Evolutionary conservation across 2,329 filamentous ascomycete species (phyloP).

Genomic region (Aotearoamyces nothofagi): DNA sequence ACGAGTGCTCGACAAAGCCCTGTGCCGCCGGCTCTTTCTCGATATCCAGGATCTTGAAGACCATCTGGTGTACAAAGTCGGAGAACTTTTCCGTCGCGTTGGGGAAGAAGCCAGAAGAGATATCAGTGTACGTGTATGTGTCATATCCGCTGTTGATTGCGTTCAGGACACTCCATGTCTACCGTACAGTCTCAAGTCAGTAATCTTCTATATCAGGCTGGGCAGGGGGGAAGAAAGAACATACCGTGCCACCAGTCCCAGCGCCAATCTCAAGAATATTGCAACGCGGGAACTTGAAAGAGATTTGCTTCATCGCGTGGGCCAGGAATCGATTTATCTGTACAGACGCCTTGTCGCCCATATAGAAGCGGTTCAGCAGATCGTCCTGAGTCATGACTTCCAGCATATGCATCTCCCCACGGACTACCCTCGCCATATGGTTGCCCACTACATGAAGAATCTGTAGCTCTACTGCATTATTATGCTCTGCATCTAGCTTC

Average conservation of each 20-base stretch:
- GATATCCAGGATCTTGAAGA: slow-evolving; percentile 20
- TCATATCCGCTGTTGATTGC: slow-evolving; percentile 6
- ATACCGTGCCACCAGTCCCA: slow-evolving; percentile 24
- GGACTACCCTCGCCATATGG: slow-evolving; percentile 2
- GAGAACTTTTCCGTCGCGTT: slow-evolving; percentile 14
- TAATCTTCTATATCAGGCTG: no score
- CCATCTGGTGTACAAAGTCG: not conserved
- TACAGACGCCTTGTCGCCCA: not conserved
- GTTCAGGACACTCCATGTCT: slow-evolving; percentile 7
- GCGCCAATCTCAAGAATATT: slow-evolving; percentile 25
- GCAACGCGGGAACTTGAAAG: slow-evolving; percentile 19
- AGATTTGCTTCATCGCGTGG: not conserved
- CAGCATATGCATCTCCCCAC: slow-evolving; percentile 4
- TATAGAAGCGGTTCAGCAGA: not conserved
- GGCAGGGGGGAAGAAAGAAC: no score
- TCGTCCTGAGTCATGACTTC: slow-evolving; percentile 2
- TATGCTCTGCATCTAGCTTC: no score
- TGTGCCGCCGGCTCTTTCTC: slow-evolving; percentile 13
- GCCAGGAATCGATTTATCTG: not conserved
- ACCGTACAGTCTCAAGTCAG: no score
- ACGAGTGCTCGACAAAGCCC: slow-evolving; percentile 15
- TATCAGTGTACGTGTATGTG: slow-evolving; percentile 28
- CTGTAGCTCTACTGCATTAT: no score
- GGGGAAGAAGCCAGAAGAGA: slow-evolving; percentile 24
- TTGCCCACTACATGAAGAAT: no score